Conservation (phyloP, 306 rosid species). For the Vachellia collinsii region DNA sequence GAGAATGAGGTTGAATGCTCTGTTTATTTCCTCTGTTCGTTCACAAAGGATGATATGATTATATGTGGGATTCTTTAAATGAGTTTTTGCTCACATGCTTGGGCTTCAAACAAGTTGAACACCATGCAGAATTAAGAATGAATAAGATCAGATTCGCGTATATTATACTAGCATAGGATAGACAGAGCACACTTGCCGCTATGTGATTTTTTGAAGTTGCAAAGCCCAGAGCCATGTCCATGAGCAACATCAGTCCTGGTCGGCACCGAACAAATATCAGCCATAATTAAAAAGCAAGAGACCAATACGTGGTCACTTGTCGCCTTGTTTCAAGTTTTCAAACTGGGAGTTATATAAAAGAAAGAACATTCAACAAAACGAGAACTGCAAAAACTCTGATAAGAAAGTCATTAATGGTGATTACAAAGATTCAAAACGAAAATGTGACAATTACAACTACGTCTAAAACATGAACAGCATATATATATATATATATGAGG, state of each 20-base stretch:
- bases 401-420: conserved; percentile 1
- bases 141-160: background rate
- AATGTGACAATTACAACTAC: background rate
- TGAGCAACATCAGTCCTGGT: background rate
- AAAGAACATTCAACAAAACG: background rate
- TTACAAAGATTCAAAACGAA: conserved; percentile 12
- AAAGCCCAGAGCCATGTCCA: background rate
- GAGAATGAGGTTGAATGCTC: no score
- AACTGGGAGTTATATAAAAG: background rate
- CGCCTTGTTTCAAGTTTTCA: background rate
- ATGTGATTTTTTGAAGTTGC: no score
- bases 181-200: no score
- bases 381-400: background rate
- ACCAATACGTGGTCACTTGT: background rate
- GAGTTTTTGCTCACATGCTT: background rate
- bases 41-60: no score
- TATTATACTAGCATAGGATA: no score
- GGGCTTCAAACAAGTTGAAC: background rate
- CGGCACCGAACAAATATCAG: background rate
- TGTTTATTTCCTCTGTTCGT: no score
- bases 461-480: no score
- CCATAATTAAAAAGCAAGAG: background rate
- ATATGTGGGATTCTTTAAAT: no score
- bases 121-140: background rate
- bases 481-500: no score